Evolutionary conservation across 2,329 filamentous ascomycete species (phyloP).

Genomic region (Arthrobotrys sinensis): DNA sequence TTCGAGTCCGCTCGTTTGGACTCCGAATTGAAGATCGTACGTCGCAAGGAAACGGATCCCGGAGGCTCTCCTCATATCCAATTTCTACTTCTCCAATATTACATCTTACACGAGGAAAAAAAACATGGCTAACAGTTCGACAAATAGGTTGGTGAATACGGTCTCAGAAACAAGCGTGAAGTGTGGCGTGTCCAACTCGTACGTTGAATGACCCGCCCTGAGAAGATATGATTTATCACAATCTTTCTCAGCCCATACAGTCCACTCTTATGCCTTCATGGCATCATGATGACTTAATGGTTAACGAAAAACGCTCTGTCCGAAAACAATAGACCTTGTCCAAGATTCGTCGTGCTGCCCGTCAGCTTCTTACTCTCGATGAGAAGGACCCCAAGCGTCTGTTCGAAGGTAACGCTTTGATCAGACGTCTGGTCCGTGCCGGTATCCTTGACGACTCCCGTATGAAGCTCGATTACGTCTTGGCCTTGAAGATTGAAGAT

Average conservation of each 20-base stretch:
- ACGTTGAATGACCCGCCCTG: constrained; percentile 60
- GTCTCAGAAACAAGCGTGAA: constrained; percentile 99
- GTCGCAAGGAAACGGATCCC: constrained; percentile 35
- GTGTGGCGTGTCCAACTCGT: constrained; percentile 98
- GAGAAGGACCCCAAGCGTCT: constrained; percentile 99
- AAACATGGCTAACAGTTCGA: constrained; percentile 27
- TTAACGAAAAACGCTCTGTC: constrained; percentile 45
- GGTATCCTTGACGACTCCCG: constrained; percentile 99
- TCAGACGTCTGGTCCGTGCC: constrained; percentile 99
- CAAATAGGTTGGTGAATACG: constrained; percentile 86
- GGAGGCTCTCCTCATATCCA: constrained; percentile 20
- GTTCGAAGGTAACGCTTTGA: constrained; percentile 99
- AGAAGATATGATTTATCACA: constrained; percentile 15
- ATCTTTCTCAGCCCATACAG: constrained; percentile 57
- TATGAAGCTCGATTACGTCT: constrained; percentile 99
- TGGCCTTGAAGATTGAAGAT: constrained; percentile 99
- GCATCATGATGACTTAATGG: constrained; percentile 61
- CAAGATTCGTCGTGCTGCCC: constrained; percentile 99
- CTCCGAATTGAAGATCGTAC: constrained; percentile 95
- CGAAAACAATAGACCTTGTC: constrained; percentile 78
- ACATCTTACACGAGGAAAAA: not conserved
- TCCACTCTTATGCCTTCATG: constrained; percentile 61
- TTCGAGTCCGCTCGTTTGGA: constrained; percentile 99
- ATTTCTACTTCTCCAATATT: constrained; percentile 7
- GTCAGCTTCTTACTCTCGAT: constrained; percentile 99